Evolutionary conservation across 176 grass and related monocot species (phyloP).

Genomic region (Guadua angustifolia): DNA sequence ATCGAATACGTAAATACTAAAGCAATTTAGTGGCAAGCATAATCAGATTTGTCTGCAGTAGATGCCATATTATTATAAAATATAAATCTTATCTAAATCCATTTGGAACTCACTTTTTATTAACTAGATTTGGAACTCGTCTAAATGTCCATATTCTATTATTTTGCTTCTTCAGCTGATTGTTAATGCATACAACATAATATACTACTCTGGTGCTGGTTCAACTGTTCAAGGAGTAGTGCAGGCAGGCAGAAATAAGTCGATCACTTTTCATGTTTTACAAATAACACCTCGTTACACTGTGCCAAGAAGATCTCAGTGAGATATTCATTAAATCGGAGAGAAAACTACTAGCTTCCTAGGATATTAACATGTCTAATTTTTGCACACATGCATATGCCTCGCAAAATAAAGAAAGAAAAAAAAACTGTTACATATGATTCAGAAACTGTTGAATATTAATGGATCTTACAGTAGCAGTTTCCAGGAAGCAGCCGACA

Average conservation of each 20-base stretch:
- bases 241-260: conserved; percentile 32
- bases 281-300: not conserved
- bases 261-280: conserved; percentile 22
- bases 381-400: conserved; percentile 18
- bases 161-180: not conserved
- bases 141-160: not conserved
- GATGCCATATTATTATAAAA: conserved; percentile 19
- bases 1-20: conserved; percentile 4
- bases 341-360: not conserved
- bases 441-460: not conserved
- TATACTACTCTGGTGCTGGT: conserved; percentile 13
- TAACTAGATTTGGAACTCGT: not conserved
- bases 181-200: not conserved
- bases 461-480: conserved; percentile 79
- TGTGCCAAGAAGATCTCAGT: not conserved
- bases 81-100: not conserved
- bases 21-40: conserved; percentile 3
- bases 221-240: not conserved
- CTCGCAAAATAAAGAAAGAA: not conserved
- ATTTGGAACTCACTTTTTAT: not conserved
- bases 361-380: conserved; percentile 22
- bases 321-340: not conserved
- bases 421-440: not conserved
- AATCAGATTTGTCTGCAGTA: not conserved
- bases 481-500: conserved; percentile 82